Percentiles rank a stretch among this genome's conserved stretches.
Evolutionary conservation across 495 filamentous ascomycete genomes (phyloP).

Genomic region (Barbatosphaeria neglecta): DNA sequence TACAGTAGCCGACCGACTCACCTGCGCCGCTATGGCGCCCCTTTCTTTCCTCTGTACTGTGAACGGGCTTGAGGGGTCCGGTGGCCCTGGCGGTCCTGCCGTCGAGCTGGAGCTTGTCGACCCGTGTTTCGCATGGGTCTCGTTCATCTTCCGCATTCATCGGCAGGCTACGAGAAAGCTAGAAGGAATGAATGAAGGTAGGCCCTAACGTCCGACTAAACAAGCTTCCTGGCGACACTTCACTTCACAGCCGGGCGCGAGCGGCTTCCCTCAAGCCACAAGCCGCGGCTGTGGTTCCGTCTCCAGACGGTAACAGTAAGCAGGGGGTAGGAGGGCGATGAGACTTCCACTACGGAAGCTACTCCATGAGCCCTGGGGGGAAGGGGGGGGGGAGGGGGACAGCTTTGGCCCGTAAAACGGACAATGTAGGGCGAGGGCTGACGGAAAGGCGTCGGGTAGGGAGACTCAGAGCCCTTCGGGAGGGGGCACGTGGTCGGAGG

Average conservation of each 20-base stretch:
- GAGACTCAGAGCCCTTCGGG: no score
- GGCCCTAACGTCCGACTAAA: not conserved
- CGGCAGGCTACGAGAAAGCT: not conserved
- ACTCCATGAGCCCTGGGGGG: not conserved
- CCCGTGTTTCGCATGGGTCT: not conserved
- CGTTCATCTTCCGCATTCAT: not conserved
- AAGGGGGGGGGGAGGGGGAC: not conserved
- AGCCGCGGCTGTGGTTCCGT: not conserved
- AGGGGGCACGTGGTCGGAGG: no score
- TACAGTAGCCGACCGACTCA: not conserved
- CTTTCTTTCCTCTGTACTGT: slow-evolving; percentile 1
- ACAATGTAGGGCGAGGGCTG: no score
- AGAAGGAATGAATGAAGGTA: not conserved
- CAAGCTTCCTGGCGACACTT: not conserved
- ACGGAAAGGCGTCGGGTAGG: no score
- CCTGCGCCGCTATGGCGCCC: slow-evolving; percentile 1
- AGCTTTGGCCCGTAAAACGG: not conserved
- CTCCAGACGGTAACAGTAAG: not conserved
- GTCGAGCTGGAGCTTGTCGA: slow-evolving; percentile 1
- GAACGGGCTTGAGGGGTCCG: not conserved
- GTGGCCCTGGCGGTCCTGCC: not conserved
- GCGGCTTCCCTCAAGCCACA: not conserved
- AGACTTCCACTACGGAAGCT: not conserved
- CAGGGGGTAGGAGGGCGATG: not conserved
- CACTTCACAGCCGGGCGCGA: not conserved